Base-by-base conservation (phyloP, 106 monocot species). In the Dendrobium officinale region DNA sequence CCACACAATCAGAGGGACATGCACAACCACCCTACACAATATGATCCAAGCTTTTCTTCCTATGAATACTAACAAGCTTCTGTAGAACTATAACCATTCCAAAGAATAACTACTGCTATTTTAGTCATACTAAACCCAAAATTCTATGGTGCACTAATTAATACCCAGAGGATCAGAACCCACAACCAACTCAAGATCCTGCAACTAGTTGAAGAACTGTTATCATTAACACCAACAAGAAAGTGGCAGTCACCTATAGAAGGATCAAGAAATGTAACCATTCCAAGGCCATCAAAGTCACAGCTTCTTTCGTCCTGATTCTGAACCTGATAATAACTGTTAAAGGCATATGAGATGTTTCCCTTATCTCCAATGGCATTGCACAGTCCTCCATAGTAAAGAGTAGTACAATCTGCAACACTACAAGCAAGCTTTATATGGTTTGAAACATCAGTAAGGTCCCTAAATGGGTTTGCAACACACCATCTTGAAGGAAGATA, bases 191-290 rank as follows among this genome's bases (percentile, higher is more conserved):
- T 43, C 67, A 85, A 77, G 17, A 79, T 37, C 3, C 84, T 64
- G 13, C 84, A 85, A 10, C 86, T 73, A 15, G 81, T 88, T 47
- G 77, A 82, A n/a, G 80, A 78, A 20, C 79, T 79, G 42, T 73
- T 86, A 42, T 90, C 95, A 79, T 54, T 88, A 26, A 90, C 73
- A 47, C 92, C 90, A 5, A 92, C 92, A 72, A 91, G 86, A 80
- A 93, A 95, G 18, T 70, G 85, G 44, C 92, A 95, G 42, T 87
- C 89, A 7, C 92, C 93, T 29, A 93, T 77, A 0, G 95, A 93
- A 55, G 95, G 95, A 77, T 95, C 95, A 9, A 95, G 89, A 76
- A 92, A 95, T 22, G 95, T 95, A 13, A 95, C 88, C 91, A 95
- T 95, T 19, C 95, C 95, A 10, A 93, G 68, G 19, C 95, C 95